Base-by-base conservation (phyloP, 2,329 filamentous ascomycete genomes). In the Cryphonectria carpinicola region DNA sequence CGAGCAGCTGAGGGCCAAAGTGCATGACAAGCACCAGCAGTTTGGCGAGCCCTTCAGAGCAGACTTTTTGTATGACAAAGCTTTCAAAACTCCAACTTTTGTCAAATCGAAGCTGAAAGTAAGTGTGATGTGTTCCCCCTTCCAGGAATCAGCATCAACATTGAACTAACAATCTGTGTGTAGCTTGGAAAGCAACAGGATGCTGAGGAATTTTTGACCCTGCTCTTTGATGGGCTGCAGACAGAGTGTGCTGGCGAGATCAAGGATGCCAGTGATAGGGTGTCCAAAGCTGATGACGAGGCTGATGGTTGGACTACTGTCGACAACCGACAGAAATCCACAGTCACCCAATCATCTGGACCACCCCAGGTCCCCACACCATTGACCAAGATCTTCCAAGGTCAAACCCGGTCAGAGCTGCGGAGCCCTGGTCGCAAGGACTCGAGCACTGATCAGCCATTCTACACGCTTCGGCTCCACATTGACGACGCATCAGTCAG, bases 101-200 rank as follows among this genome's bases (percentile, higher is more conserved):
- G 99, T 99, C 81, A 91, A 93, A 7, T 65, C 63, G 35, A 93
- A 92, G 78, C 98, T 99, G 94, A 91, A 93, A 79, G 92, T 94
- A 85, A 80, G 90, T 84, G 52, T 64, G 75, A 60, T 74, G 63
- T 58, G 35, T 1, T 4, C 64, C 37, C 35, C n/a, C n/a, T 1
- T 63, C 14, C 17, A 49, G 25, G 22, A 60, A 28, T 54, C 28
- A 35, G 7, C 37, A 54, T n/a, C 7, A 11, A n/a, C 46, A 22
- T 54, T 11, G 28, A 65, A 64, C 76, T 78, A 72, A 77, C 73
- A 70, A 76, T 81, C 74, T 81, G 69, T 66, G 69, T 66, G 74
- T 61, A 94, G 91, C 92, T 94, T 72, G 96, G 96, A 22, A 95
- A 98, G 76, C 96, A 99, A 80, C 95, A 99, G 84, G 96, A 99